Percentiles rank a stretch among this genome's conserved stretches.
phyloP scores from a whole-genome alignment of 805 yeast species.

The Yamadazyma scolyti region DNA sequence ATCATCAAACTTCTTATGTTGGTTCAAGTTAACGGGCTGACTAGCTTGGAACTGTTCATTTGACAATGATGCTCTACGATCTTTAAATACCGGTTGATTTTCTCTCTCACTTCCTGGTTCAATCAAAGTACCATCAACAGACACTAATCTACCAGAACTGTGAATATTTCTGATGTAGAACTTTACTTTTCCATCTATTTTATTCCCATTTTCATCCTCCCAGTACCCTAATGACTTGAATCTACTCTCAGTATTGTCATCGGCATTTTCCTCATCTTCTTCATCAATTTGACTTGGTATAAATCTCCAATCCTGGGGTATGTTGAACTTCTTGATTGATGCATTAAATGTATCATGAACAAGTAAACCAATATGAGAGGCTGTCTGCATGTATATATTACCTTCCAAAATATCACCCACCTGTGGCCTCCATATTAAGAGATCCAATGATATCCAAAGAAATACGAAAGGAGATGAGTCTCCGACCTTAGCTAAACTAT shows the following conservation, averaged over 20 bases:
- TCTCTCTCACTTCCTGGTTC: slow-evolving; percentile 55
- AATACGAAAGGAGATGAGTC: slow-evolving; percentile 85
- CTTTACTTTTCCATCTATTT: slow-evolving; percentile 76
- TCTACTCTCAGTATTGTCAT: slow-evolving; percentile 15
- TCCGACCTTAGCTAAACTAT: slow-evolving; percentile 57
- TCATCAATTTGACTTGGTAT: slow-evolving; percentile 70
- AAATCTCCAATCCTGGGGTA: slow-evolving; percentile 86
- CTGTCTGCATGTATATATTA: slow-evolving; percentile 84
- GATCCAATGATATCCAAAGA: slow-evolving; percentile 79
- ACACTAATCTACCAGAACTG: slow-evolving; percentile 76
- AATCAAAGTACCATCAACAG: slow-evolving; percentile 83
- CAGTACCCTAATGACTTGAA: slow-evolving; percentile 77
- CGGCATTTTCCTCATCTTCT: slow-evolving; percentile 21
- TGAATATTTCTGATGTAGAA: slow-evolving; percentile 72
- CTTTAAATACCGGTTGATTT: slow-evolving; percentile 50
- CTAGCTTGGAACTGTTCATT: slow-evolving; percentile 16
- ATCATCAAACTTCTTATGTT: slow-evolving; percentile 51
- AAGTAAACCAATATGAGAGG: slow-evolving; percentile 88
- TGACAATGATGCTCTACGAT: slow-evolving; percentile 22
- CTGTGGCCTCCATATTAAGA: slow-evolving; percentile 86
- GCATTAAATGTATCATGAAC: slow-evolving; percentile 95
- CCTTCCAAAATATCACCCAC: slow-evolving; percentile 89
- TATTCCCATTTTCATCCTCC: slow-evolving; percentile 71
- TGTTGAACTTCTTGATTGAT: slow-evolving; percentile 75
- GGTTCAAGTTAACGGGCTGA: slow-evolving; percentile 5